A percentile compares a stretch with the other conserved stretches of the same genome.
These are phyloP conservation scores for Fusarium longipes DNA, from an alignment of 2,329 filamentous ascomycete genomes.

Conservation along the genomic window DNA sequence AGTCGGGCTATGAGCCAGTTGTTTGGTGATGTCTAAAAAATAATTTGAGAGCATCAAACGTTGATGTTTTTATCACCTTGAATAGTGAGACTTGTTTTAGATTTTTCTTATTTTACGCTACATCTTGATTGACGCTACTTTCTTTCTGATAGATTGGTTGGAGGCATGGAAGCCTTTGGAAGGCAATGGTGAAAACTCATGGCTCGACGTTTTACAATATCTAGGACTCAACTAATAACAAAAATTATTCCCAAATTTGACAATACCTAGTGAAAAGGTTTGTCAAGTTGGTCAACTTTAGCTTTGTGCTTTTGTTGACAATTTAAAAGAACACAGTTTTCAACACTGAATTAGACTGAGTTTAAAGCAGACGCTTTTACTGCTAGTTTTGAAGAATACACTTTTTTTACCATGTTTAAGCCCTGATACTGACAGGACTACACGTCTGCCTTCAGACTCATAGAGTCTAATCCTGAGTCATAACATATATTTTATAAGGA, in stretches of 20 bases:
- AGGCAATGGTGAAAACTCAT: background rate
- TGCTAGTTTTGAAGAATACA: no score
- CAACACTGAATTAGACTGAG: no score
- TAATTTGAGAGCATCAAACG: background rate
- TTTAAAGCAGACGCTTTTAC: no score
- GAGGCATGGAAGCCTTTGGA: background rate
- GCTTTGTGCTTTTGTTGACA: no score
- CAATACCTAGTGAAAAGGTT: background rate
- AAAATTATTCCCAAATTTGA: background rate
- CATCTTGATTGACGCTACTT: background rate
- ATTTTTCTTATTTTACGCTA: background rate
- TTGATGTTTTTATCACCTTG: background rate
- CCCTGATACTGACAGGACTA: no score
- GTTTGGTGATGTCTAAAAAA: constrained; percentile 1
- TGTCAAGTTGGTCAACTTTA: no score
- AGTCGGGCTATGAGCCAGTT: background rate
- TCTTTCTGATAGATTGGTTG: background rate
- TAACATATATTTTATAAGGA: no score
- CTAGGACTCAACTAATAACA: background rate
- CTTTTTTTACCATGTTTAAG: no score
- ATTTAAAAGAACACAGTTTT: no score
- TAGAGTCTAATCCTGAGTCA: no score
- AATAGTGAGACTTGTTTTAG: constrained; percentile 2
- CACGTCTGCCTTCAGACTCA: no score
- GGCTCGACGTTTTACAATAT: background rate